Conservation (phyloP, 805 yeast species). For the Nakazawaea laoshanensis region DNA sequence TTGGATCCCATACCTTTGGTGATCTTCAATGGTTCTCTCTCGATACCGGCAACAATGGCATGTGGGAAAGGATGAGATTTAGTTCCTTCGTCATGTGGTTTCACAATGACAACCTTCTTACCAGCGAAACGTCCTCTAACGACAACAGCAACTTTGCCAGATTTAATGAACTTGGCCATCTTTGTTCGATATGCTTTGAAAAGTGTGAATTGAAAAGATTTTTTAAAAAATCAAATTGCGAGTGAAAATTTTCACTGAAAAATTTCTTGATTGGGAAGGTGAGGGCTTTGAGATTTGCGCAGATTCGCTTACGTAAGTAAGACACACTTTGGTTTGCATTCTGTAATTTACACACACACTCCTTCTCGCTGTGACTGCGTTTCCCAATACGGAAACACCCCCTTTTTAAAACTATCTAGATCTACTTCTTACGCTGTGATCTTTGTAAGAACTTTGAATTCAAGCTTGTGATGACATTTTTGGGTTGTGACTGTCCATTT, state of each 20-base stretch:
- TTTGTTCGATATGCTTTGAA: constrained; percentile 16
- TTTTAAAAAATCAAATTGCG: background rate
- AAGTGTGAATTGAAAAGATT: background rate
- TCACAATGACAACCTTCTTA: constrained; percentile 98
- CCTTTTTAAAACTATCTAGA: background rate
- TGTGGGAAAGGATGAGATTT: constrained; percentile 98
- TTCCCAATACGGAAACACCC: constrained; percentile 3
- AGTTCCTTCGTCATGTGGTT: constrained; percentile 98
- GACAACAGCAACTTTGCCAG: constrained; percentile 99
- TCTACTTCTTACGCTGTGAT: constrained; percentile 34
- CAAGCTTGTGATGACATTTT: constrained; percentile 38
- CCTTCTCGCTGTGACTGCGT: constrained; percentile 5
- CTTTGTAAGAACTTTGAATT: constrained; percentile 57
- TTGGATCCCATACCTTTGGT: constrained; percentile 92
- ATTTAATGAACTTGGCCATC: constrained; percentile 99
- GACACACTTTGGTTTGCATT: no score
- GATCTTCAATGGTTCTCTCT: constrained; percentile 96
- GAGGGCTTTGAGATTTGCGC: no score
- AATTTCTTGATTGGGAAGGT: background rate
- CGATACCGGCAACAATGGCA: constrained; percentile 98
- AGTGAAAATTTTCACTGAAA: constrained; percentile 1
- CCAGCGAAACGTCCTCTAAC: constrained; percentile 99
- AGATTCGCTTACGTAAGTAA: no score
- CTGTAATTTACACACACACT: background rate
- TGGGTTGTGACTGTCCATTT: constrained; percentile 4